Percentiles rank a stretch among this genome's conserved stretches.
These are phyloP conservation scores for Viridothelium virens DNA, from an alignment of 495 filamentous ascomycete species.

Conservation along the genomic window DNA sequence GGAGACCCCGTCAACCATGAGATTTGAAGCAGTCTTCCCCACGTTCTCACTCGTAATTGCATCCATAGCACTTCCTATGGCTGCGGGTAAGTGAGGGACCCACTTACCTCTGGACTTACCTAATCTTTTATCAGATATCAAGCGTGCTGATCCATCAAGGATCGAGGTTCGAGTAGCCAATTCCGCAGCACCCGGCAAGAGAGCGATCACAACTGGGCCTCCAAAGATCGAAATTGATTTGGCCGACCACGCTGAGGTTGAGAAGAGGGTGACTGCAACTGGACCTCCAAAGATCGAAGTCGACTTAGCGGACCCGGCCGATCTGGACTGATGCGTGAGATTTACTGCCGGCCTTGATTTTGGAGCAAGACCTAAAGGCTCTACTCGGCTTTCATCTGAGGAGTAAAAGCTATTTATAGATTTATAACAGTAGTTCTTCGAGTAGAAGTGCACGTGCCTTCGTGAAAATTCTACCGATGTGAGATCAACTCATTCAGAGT, in stretches of 20 bases:
- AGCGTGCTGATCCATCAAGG: not conserved
- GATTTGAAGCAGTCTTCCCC: not conserved
- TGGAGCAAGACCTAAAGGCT: too few species aligned
- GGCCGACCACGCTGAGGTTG: not conserved
- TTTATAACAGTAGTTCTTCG: too few species aligned
- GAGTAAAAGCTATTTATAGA: too few species aligned
- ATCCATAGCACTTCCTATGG: not conserved
- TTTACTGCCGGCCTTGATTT: too few species aligned
- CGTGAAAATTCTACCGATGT: too few species aligned
- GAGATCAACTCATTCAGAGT: too few species aligned
- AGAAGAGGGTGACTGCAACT: not conserved
- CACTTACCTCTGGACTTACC: not conserved
- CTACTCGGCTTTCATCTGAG: too few species aligned
- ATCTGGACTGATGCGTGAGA: too few species aligned
- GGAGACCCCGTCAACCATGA: not conserved
- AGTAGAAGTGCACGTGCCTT: too few species aligned
- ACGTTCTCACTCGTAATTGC: not conserved
- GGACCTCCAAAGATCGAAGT: too few species aligned
- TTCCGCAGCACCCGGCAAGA: not conserved
- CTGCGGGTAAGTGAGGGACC: not conserved
- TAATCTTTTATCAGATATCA: not conserved
- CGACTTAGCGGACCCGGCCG: too few species aligned
- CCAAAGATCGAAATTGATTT: not conserved
- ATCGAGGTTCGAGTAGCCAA: not conserved
- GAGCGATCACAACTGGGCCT: not conserved